Percentiles rank a stretch among this genome's conserved stretches.
phyloP scores from a whole-genome alignment of 2,329 filamentous ascomycete species.

The Stenocarpella maydis region DNA sequence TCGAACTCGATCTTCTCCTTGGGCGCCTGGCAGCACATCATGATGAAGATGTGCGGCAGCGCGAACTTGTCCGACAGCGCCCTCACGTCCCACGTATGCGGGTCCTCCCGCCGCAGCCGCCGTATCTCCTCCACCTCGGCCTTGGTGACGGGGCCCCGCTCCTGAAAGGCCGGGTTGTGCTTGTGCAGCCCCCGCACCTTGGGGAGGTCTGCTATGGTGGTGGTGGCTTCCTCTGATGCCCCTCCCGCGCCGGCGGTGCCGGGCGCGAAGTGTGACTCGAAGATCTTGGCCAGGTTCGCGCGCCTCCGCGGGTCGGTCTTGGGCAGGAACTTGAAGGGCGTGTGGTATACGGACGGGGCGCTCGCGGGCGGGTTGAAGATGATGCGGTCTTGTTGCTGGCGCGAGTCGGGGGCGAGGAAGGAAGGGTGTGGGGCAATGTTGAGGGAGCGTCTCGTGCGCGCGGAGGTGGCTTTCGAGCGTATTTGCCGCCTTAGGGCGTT shows the following conservation, averaged over 20 bases:
- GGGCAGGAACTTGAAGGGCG: constrained; percentile 73
- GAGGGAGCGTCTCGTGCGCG: constrained; percentile 64
- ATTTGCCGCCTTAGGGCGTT: constrained; percentile 32
- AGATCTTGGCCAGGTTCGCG: constrained; percentile 56
- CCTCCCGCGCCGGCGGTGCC: neutral
- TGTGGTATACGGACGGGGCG: constrained; percentile 64
- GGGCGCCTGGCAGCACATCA: constrained; percentile 63
- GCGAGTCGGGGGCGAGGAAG: constrained; percentile 54
- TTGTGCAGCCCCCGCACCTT: constrained; percentile 14
- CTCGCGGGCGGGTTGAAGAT: constrained; percentile 59
- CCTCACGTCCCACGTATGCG: constrained; percentile 62
- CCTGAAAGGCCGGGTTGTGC: constrained; percentile 29
- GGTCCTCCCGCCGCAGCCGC: constrained; percentile 60
- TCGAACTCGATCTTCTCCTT: constrained; percentile 57
- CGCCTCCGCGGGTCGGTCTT: constrained; percentile 61
- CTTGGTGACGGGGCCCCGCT: constrained; percentile 59
- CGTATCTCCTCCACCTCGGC: constrained; percentile 69
- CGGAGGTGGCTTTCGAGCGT: constrained; percentile 59
- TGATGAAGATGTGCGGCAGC: constrained; percentile 65
- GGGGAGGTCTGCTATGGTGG: constrained; percentile 32
- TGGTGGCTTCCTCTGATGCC: neutral
- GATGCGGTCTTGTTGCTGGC: constrained; percentile 50
- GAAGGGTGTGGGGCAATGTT: constrained; percentile 69
- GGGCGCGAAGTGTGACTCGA: constrained; percentile 41
- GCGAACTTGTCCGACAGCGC: constrained; percentile 62